Evolutionary conservation across 768 basidiomycete species (phyloP).

Genomic region (Pilatotrama ljubarskyi): DNA sequence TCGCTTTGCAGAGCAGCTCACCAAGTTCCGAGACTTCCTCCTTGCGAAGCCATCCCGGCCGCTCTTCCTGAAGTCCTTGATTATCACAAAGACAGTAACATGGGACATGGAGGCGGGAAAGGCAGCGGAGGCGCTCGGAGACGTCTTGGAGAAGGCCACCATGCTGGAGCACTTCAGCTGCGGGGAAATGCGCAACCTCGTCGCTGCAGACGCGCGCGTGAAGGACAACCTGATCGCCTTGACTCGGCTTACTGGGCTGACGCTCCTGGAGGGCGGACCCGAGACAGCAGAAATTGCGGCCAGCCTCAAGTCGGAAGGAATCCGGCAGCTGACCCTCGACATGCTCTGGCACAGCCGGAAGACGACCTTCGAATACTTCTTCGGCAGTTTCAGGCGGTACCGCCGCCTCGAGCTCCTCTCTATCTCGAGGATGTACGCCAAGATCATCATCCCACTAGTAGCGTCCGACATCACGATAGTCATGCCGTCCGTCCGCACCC

Average conservation of each 20-base stretch:
- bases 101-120: conserved; percentile 1
- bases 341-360: neutral
- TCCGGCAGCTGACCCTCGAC: neutral
- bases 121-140: neutral
- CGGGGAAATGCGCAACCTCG: conserved; percentile 1
- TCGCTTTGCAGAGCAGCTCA: neutral
- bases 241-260: neutral
- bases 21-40: conserved; percentile 11
- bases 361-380: neutral
- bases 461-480: neutral
- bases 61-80: conserved; percentile 1
- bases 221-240: neutral
- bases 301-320: neutral
- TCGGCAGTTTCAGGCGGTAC: neutral
- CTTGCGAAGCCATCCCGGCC: conserved; percentile 2
- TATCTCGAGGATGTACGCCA: neutral
- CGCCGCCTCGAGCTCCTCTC: neutral
- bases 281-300: neutral
- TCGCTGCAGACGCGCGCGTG: neutral
- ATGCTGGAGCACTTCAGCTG: conserved; percentile 9
- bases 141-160: neutral
- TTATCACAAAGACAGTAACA: conserved; percentile 4
- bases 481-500: conserved; percentile 1
- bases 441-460: neutral
- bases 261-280: neutral